phyloP scores from a whole-genome alignment of 306 rosid species.

The Cucumis melo region DNA sequence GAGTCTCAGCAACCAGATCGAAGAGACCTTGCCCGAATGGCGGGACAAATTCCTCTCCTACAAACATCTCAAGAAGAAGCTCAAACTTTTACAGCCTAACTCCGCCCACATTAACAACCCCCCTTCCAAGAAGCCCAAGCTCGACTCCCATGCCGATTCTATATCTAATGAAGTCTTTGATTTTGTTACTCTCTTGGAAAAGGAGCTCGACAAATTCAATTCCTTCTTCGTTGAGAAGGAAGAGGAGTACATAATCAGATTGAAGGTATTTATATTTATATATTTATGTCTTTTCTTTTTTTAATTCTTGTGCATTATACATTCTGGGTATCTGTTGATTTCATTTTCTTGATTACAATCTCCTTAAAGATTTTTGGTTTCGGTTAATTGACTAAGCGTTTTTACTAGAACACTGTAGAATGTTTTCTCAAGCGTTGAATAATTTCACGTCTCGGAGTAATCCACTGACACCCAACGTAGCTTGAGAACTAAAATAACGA shows the following conservation, averaged over 20 bases:
- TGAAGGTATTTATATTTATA: slow-evolving; percentile 40
- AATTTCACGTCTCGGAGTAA: neutral
- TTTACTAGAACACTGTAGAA: neutral
- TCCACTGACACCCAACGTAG: neutral
- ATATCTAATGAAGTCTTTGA: slow-evolving; percentile 49
- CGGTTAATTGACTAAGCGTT: neutral
- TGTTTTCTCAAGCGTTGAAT: neutral
- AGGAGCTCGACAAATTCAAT: slow-evolving; percentile 90
- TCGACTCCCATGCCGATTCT: neutral
- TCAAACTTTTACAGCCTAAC: slow-evolving; percentile 63
- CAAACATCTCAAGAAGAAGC: slow-evolving; percentile 81
- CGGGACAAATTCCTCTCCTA: slow-evolving; percentile 89
- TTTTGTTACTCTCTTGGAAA: slow-evolving; percentile 49
- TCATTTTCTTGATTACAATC: too few relatives aligned
- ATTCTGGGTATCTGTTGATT: neutral
- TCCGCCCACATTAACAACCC: slow-evolving; percentile 19
- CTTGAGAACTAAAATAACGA: neutral
- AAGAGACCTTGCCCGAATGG: slow-evolving; percentile 85
- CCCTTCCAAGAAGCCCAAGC: slow-evolving; percentile 40
- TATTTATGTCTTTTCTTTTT: too few relatives aligned
- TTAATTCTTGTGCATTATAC: neutral
- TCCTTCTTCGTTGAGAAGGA: slow-evolving; percentile 86
- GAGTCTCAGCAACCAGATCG: slow-evolving; percentile 82
- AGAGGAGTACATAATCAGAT: slow-evolving; percentile 81
- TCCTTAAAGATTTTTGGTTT: neutral